Evolutionary conservation across 768 basidiomycete genomes (phyloP).

Genomic region (Nidula microcarpa): DNA sequence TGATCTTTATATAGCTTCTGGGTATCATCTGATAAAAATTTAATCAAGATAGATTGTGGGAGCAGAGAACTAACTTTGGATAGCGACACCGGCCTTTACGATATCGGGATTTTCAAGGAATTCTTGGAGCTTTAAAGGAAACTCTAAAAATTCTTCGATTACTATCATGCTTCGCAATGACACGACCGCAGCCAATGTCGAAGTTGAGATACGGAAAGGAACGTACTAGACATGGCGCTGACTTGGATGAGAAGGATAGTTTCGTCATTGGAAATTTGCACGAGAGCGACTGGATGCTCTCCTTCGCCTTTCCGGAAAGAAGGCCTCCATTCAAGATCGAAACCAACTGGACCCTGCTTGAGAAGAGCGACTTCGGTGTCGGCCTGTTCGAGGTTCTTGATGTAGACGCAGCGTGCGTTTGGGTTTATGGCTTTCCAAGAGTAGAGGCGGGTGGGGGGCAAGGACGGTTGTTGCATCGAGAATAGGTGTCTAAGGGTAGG

Average conservation of each 20-base stretch:
- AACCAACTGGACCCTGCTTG: slow-evolving; percentile 42
- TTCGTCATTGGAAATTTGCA: slow-evolving; percentile 63
- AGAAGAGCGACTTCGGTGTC: slow-evolving; percentile 23
- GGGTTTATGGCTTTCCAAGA: slow-evolving; percentile 31
- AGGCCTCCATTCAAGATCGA: slow-evolving; percentile 83
- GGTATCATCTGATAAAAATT: slow-evolving; percentile 50
- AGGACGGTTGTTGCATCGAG: slow-evolving; percentile 8
- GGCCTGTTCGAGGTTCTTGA: slow-evolving; percentile 27
- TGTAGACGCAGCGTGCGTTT: slow-evolving; percentile 25
- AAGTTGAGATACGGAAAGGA: slow-evolving; percentile 3
- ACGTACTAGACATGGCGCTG: slow-evolving; percentile 48
- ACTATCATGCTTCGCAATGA: neutral
- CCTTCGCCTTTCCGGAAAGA: slow-evolving; percentile 44
- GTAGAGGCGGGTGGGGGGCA: slow-evolving; percentile 20
- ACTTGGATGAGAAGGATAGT: slow-evolving; percentile 65
- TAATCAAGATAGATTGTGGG: no score
- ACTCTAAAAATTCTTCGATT: slow-evolving; percentile 29
- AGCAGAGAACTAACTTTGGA: slow-evolving; percentile 47
- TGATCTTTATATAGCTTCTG: slow-evolving; percentile 57
- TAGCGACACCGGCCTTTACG: slow-evolving; percentile 70
- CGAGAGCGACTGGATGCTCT: slow-evolving; percentile 68
- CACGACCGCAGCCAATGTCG: neutral
- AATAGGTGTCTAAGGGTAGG: no score
- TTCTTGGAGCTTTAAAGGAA: slow-evolving; percentile 46
- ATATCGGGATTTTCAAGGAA: slow-evolving; percentile 52